These are phyloP conservation scores for Schrenkiella parvula DNA, from an alignment of 345 rosid genomes.

Conservation along the genomic window DNA sequence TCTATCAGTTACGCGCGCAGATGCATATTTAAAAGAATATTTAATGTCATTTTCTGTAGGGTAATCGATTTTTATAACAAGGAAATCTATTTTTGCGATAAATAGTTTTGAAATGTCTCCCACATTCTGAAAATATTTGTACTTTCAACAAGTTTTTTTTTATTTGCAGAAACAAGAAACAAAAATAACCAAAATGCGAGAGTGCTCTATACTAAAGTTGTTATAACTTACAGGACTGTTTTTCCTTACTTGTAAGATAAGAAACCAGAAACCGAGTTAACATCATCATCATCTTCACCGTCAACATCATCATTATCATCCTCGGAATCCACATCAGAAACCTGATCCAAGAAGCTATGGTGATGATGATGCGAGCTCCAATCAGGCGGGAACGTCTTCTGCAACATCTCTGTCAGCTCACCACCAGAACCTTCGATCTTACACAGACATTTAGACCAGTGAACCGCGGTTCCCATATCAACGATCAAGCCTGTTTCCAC, in stretches of 20 bases:
- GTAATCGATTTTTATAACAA: too few relatives aligned
- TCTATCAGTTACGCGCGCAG: neutral
- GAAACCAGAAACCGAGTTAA: slow-evolving; percentile 20
- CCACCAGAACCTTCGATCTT: slow-evolving; percentile 91
- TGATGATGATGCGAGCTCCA: slow-evolving; percentile 54
- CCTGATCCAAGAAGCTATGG: slow-evolving; percentile 18
- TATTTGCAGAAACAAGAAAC: neutral
- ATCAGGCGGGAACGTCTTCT: slow-evolving; percentile 93
- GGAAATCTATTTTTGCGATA: too few relatives aligned
- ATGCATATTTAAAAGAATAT: too few relatives aligned
- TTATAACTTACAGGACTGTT: neutral
- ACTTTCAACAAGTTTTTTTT: neutral
- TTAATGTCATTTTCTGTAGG: too few relatives aligned
- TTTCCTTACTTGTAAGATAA: slow-evolving; percentile 26
- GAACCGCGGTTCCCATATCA: slow-evolving; percentile 94
- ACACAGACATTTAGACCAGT: slow-evolving; percentile 80
- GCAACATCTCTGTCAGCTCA: slow-evolving; percentile 81
- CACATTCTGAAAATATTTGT: too few relatives aligned
- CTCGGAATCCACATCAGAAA: slow-evolving; percentile 37
- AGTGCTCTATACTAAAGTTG: slow-evolving; percentile 5
- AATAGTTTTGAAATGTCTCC: too few relatives aligned
- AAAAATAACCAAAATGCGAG: neutral
- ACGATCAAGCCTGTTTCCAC: slow-evolving; percentile 62
- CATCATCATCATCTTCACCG: slow-evolving; percentile 19
- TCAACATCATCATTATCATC: slow-evolving; percentile 27